Evolutionary conservation across 208 protist species (phyloP), one percentile per base, ranked within the genome.

Genomic region (Leishmania tropica): DNA sequence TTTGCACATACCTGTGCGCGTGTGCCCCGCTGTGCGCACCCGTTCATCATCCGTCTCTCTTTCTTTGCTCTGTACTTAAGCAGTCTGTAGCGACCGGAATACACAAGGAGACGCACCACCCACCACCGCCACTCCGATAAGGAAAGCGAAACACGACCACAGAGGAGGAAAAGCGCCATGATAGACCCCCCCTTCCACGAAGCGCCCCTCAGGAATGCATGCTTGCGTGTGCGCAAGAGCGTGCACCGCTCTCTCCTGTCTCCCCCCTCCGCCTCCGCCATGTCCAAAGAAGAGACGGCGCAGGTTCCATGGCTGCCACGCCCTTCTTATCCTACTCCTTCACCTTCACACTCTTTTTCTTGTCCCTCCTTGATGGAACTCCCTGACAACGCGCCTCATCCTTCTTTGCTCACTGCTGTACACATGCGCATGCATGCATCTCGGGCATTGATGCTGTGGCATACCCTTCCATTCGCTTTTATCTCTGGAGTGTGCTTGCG

Each of bases 271-370:
- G 0, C 7, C 21, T 1, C 54, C 21, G 54, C 17, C 54, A 60
- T 28, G 24, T 28, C 54, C 54, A n/a, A 28, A n/a, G 54, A 21
- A 10, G 54, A 60, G 54, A n/a, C 17, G 54, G 21, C 21, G 15
- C 48, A n/a, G 21, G 54, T 0, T 19, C 21, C 54, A 10, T 60
- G 54, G 54, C 54, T 10, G 17, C 54, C 15, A 28, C 54, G 54
- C 81, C 87, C 53, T 81, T 90, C 24, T 90, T 90, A 76, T 84
- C 78, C 56, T 90, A 86, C 11, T 87, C 91, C 6, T 74, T 93
- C 7, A 81, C 86, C 4, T 68, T 94, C 40, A 75, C 84, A n/a
- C 31, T 87, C 21, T 94, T 87, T 60, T 95, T 93, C 79, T 89
- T 88, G 70, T 72, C 93, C 67, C 92, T 90, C 79, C 56, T 7